Conservation (phyloP, 306 rosid species). For the Casuarina glauca region DNA sequence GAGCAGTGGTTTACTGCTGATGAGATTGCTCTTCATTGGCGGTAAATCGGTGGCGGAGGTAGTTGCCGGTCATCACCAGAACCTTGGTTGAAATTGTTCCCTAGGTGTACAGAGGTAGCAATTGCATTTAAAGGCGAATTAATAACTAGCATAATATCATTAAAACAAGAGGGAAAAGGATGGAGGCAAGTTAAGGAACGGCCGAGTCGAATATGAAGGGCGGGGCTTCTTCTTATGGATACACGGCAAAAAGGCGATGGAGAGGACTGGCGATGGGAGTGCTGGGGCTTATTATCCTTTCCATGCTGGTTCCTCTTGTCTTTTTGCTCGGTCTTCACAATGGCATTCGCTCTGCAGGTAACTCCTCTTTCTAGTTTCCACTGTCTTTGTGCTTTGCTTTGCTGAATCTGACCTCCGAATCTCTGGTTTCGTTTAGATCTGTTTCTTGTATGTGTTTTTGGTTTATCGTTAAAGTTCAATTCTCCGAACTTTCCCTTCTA, state of each 20-base stretch:
- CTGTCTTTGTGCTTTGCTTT: neutral
- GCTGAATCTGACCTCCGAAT: constrained; percentile 15
- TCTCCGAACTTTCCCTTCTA: neutral
- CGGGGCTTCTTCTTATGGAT: constrained; percentile 55
- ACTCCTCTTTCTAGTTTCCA: neutral
- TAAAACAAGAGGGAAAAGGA: neutral
- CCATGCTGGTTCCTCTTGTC: constrained; percentile 95
- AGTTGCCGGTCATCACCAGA: neutral
- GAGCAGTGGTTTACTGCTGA: neutral
- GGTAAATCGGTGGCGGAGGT: neutral
- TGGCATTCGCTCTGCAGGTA: constrained; percentile 84
- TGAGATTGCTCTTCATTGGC: neutral
- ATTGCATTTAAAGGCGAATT: neutral
- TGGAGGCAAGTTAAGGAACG: neutral
- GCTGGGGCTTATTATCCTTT: constrained; percentile 81
- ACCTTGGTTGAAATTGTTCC: neutral
- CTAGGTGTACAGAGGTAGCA: neutral
- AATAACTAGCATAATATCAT: neutral
- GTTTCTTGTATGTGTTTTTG: constrained; percentile 14
- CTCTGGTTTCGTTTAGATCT: constrained; percentile 49
- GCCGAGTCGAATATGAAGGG: constrained; percentile 47
- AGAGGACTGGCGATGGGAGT: constrained; percentile 82
- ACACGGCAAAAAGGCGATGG: constrained; percentile 80
- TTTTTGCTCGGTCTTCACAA: constrained; percentile 92
- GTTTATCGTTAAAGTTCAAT: neutral